Conservation (phyloP, 78 protist species). For the Reticulomyxa filosa region DNA sequence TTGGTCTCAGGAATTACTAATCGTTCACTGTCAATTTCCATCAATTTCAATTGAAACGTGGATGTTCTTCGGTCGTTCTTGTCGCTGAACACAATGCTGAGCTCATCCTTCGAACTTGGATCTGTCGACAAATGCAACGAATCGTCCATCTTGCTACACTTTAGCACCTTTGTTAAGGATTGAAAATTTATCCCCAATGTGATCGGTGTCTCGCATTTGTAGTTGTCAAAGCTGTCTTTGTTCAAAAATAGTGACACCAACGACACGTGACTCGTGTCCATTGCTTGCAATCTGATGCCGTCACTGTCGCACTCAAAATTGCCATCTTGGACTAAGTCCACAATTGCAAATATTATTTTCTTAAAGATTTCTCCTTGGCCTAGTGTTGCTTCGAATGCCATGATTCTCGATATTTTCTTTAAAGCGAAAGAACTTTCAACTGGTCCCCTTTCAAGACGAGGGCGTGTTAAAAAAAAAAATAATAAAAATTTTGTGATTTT, state of each 20-base stretch:
- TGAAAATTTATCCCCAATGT: constrained; percentile 72
- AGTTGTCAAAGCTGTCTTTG: constrained; percentile 70
- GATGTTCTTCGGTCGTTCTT: constrained; percentile 44
- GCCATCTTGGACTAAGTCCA: constrained; percentile 75
- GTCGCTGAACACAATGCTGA: too few species aligned
- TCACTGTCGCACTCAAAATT: constrained; percentile 67
- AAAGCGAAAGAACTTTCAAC: too few species aligned
- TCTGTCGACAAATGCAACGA: too few species aligned
- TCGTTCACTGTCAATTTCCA: constrained; percentile 76
- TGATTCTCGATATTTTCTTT: too few species aligned
- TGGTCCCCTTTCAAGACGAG: too few species aligned
- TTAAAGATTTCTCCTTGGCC: constrained; percentile 14
- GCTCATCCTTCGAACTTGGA: too few species aligned
- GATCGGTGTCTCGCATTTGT: constrained; percentile 67
- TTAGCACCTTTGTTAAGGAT: constrained; percentile 59
- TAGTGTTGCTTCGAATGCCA: constrained; percentile 10
- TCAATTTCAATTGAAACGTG: constrained; percentile 73
- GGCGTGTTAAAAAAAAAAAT: too few species aligned
- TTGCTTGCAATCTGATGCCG: constrained; percentile 85
- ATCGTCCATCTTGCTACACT: constrained; percentile 83
- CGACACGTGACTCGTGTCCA: constrained; percentile 86
- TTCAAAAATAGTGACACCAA: constrained; percentile 71
- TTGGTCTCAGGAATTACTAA: constrained; percentile 63
- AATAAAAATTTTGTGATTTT: too few species aligned
- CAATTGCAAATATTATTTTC: constrained; percentile 59